These are phyloP conservation scores for Suillus sp. DNA, from an alignment of 768 basidiomycete genomes.

Conservation along the genomic window DNA sequence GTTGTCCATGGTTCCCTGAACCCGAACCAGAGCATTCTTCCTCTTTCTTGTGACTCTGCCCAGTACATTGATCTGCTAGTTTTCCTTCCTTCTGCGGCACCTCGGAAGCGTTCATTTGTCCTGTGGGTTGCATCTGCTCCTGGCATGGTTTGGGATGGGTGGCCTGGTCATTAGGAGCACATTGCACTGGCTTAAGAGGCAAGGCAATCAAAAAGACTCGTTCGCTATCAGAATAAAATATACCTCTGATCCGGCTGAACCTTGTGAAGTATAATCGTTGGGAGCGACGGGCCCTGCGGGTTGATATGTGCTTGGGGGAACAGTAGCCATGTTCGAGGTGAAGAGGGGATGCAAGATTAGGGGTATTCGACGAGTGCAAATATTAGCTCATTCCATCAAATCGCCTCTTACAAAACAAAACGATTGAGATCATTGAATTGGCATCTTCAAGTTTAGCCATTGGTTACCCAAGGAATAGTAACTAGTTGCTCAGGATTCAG, in stretches of 20 bases:
- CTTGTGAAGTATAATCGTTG: neutral
- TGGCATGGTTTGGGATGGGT: neutral
- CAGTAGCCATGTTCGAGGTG: neutral
- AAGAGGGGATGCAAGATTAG: conserved; percentile 1
- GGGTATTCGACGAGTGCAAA: neutral
- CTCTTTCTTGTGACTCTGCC: neutral
- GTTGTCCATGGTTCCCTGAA: neutral
- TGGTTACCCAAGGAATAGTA: neutral
- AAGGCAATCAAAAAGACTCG: neutral
- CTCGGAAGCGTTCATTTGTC: neutral
- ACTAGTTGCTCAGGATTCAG: neutral
- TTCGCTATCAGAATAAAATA: neutral
- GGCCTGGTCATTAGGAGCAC: neutral
- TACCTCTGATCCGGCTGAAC: neutral
- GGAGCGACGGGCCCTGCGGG: neutral
- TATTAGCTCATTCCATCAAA: neutral
- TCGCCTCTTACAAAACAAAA: neutral
- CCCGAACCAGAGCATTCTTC: neutral
- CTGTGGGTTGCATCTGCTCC: conserved; percentile 7
- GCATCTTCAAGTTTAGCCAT: neutral
- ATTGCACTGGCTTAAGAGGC: neutral
- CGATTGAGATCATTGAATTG: neutral
- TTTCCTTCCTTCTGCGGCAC: neutral
- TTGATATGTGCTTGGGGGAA: neutral
- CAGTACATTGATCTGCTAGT: neutral